Conservation (phyloP, 176 grass and related monocot species). For the Avena eriantha region DNA sequence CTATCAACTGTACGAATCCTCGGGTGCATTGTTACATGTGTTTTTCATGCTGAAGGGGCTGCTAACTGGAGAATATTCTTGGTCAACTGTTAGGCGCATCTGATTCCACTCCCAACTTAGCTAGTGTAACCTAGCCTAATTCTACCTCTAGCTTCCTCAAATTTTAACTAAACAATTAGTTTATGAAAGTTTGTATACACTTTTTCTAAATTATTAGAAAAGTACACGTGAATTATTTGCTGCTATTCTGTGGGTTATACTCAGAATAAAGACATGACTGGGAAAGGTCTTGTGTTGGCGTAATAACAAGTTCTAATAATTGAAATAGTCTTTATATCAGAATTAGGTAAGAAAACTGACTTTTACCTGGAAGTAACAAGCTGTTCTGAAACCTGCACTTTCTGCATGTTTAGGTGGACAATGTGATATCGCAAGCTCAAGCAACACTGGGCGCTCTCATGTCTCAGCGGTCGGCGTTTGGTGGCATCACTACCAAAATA, state of each 20-base stretch:
- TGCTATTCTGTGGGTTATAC: not conserved
- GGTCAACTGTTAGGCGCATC: not conserved
- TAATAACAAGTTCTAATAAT: not conserved
- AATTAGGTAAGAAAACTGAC: not conserved
- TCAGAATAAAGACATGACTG: not conserved
- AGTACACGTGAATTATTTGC: not conserved
- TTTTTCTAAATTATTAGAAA: not conserved
- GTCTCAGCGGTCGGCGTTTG: constrained; percentile 91
- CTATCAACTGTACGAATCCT: not conserved
- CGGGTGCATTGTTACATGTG: not conserved
- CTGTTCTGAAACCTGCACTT: not conserved
- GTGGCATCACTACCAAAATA: constrained; percentile 87
- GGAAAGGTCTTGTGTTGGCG: not conserved
- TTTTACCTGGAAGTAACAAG: not conserved
- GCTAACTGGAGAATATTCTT: constrained; percentile 17
- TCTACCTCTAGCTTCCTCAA: not conserved
- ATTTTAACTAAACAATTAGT: too few relatives aligned
- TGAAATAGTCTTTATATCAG: too few relatives aligned
- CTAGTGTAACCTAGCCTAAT: not conserved
- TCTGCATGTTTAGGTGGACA: constrained; percentile 74
- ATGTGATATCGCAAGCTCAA: constrained; percentile 97
- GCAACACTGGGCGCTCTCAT: constrained; percentile 85
- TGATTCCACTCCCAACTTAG: constrained; percentile 18
- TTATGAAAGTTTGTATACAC: too few relatives aligned
- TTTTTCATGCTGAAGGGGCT: not conserved